A percentile compares a stretch with the other conserved stretches of the same genome.
Conservation (phyloP, 1,139 yeast genomes). For the Kurtzmaniella quercitrusa region DNA sequence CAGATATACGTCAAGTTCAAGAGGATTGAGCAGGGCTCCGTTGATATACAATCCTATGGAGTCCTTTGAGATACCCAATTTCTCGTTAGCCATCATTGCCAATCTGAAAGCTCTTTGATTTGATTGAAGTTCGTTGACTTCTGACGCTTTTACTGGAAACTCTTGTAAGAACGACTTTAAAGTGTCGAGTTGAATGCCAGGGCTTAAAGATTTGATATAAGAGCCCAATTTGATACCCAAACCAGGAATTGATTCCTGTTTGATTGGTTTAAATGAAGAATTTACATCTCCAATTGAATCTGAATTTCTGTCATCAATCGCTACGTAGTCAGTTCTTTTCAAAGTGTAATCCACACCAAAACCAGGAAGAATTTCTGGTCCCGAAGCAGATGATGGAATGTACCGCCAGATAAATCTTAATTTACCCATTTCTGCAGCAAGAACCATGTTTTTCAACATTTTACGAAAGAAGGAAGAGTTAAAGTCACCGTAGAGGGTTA, state of each 20-base stretch:
- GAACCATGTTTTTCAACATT: constrained; percentile 56
- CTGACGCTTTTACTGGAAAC: constrained; percentile 33
- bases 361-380: constrained; percentile 45
- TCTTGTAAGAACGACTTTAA: constrained; percentile 39
- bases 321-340: constrained; percentile 61
- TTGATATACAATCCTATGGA: constrained; percentile 57
- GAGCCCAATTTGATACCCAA: constrained; percentile 48
- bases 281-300: constrained; percentile 5
- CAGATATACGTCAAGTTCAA: constrained; percentile 41
- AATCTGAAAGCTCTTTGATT: constrained; percentile 16
- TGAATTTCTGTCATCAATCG: constrained; percentile 53
- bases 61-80: constrained; percentile 30
- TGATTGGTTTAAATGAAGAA: constrained; percentile 17
- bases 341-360: constrained; percentile 63
- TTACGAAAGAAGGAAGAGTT: constrained; percentile 42
- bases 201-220: constrained; percentile 25
- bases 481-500: constrained; percentile 51
- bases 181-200: constrained; percentile 16
- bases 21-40: constrained; percentile 49
- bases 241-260: constrained; percentile 24
- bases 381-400: constrained; percentile 27
- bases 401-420: constrained; percentile 76
- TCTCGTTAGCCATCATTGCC: constrained; percentile 24
- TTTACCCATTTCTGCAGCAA: constrained; percentile 61
- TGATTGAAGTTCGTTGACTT: not conserved